phyloP scores from a whole-genome alignment of 2,329 filamentous ascomycete genomes.

The Clonostachys byssicola region DNA sequence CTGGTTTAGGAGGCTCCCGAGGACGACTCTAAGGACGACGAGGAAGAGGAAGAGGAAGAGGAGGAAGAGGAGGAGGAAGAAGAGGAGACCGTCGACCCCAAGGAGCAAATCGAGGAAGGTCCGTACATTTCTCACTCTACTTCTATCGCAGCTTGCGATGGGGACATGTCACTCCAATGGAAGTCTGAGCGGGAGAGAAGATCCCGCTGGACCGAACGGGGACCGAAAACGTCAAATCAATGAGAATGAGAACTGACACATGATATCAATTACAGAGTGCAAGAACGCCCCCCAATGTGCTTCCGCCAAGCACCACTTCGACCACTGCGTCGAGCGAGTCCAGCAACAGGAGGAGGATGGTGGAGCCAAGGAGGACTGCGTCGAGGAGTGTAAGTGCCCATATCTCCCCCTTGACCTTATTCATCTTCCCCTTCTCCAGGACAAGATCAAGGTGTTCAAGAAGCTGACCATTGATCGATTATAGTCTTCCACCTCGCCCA shows the following conservation, averaged over 20 bases:
- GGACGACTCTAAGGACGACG: conserved; percentile 27
- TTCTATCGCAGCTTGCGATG: not conserved
- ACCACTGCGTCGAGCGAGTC: conserved; percentile 96
- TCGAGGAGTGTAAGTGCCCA: conserved; percentile 91
- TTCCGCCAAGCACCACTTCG: conserved; percentile 93
- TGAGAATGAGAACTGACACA: not conserved
- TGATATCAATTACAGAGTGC: conserved; percentile 64
- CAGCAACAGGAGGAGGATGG: conserved; percentile 59
- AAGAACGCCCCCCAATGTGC: conserved; percentile 80
- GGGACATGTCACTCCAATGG: not conserved
- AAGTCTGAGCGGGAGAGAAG: not conserved
- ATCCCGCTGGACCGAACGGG: not conserved
- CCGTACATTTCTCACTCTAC: conserved; percentile 29
- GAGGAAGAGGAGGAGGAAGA: conserved; percentile 71
- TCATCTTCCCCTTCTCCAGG: not conserved
- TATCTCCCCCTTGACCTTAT: not conserved
- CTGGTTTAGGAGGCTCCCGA: too few relatives aligned
- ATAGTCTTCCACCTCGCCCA: conserved; percentile 99
- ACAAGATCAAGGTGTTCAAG: not conserved
- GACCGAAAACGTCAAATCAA: not conserved
- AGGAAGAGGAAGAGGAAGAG: conserved; percentile 43
- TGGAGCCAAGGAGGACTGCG: conserved; percentile 86
- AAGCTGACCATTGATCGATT: not conserved
- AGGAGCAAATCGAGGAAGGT: conserved; percentile 91
- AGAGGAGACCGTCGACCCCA: conserved; percentile 81